Percentiles rank a stretch among this genome's conserved stretches.
Evolutionary conservation across 768 basidiomycete genomes (phyloP).

Genomic region (Psilocybe azurescens): DNA sequence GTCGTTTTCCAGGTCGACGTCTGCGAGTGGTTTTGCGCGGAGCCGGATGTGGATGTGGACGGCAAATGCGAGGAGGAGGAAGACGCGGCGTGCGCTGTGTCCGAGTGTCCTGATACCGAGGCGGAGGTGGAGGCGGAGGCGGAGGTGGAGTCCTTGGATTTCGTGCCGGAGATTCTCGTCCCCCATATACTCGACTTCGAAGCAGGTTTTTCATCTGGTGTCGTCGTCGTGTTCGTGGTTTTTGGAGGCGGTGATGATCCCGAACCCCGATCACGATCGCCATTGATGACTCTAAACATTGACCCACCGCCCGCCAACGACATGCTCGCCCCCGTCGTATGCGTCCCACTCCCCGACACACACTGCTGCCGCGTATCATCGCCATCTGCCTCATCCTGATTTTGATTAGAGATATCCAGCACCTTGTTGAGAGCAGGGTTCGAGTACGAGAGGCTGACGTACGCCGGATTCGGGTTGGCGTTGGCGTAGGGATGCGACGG

Average conservation of each 20-base stretch:
- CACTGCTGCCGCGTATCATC: not conserved
- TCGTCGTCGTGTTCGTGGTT: no score
- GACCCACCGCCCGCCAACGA: slow-evolving; percentile 6
- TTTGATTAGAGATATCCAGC: no score
- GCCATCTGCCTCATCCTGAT: not conserved
- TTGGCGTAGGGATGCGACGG: not conserved
- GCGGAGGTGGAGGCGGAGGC: not conserved
- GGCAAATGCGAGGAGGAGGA: slow-evolving; percentile 1
- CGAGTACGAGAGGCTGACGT: not conserved
- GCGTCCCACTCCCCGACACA: not conserved
- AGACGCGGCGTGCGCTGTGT: not conserved
- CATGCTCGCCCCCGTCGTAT: not conserved
- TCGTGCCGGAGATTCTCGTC: not conserved
- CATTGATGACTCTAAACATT: slow-evolving; percentile 22
- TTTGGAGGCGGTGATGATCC: no score
- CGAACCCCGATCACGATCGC: slow-evolving; percentile 1
- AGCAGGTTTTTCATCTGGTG: not conserved
- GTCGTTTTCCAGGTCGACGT: not conserved
- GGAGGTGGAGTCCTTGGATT: not conserved
- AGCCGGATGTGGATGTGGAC: not conserved
- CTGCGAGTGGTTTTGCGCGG: not conserved
- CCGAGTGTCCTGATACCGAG: not conserved
- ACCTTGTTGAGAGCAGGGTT: slow-evolving; percentile 5
- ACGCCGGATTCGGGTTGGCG: not conserved
- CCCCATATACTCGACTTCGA: slow-evolving; percentile 1